Conservation (phyloP, 169 alveolate genomes). For the Theileria annulata region DNA sequence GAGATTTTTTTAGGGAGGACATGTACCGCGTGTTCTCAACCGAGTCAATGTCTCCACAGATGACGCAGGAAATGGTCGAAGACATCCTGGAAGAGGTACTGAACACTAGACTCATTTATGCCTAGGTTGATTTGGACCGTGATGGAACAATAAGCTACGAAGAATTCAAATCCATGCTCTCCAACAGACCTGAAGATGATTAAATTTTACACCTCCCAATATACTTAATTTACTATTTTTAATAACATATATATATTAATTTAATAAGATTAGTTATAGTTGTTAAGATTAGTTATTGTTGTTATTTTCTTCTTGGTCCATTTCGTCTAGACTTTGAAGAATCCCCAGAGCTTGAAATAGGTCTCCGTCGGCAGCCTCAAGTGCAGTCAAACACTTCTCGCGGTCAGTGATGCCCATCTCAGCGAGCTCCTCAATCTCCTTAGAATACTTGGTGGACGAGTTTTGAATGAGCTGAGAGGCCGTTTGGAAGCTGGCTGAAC, state of each 20-base stretch:
- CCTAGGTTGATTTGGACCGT: constrained; percentile 73
- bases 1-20: constrained; percentile 58
- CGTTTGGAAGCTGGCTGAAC: constrained; percentile 16
- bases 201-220: constrained; percentile 17
- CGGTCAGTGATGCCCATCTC: constrained; percentile 82
- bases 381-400: constrained; percentile 76
- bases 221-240: too few species aligned
- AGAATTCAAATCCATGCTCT: constrained; percentile 75
- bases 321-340: constrained; percentile 68
- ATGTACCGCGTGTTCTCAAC: constrained; percentile 65
- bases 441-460: constrained; percentile 28
- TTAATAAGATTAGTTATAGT: too few species aligned
- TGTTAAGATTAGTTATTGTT: neutral
- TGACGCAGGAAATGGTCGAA: constrained; percentile 56
- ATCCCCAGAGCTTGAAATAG: constrained; percentile 77
- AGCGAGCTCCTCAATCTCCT: constrained; percentile 73
- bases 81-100: constrained; percentile 66
- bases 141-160: constrained; percentile 76
- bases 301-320: constrained; percentile 35
- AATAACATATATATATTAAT: too few species aligned
- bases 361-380: constrained; percentile 81
- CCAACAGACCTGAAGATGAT: constrained; percentile 52
- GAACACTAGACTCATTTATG: neutral
- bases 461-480: constrained; percentile 23
- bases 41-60: constrained; percentile 13